A percentile compares a stretch with the other conserved stretches of the same genome.
Conservation (phyloP, 2,329 filamentous ascomycete species). For the Teratosphaeria pseudoeucalypti region DNA sequence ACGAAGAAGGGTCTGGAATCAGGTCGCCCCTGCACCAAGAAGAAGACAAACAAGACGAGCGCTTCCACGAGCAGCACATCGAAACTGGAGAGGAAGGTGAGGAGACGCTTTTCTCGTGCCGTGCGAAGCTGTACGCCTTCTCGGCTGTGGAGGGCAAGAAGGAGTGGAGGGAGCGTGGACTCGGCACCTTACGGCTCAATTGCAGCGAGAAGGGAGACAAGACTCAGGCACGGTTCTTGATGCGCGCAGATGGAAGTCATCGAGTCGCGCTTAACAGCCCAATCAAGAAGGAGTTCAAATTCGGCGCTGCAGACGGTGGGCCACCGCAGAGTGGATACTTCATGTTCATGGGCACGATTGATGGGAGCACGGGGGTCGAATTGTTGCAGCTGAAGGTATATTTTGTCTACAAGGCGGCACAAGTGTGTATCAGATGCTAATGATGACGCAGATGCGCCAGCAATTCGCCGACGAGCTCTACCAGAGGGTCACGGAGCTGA, state of each 20-base stretch:
- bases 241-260: conserved; percentile 83
- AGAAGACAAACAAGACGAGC: conserved; percentile 54
- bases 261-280: conserved; percentile 78
- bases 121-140: conserved; percentile 78
- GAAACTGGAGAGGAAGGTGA: conserved; percentile 86
- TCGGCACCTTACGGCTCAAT: conserved; percentile 77
- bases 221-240: conserved; percentile 60
- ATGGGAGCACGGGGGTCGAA: conserved; percentile 40
- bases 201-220: conserved; percentile 43
- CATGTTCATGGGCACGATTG: conserved; percentile 50
- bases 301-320: conserved; percentile 52
- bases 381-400: conserved; percentile 48
- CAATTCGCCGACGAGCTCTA: conserved; percentile 38
- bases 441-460: conserved; percentile 27
- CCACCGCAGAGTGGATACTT: conserved; percentile 63
- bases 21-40: conserved; percentile 38
- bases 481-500: conserved; percentile 32
- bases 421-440: not conserved
- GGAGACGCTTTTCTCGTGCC: conserved; percentile 60
- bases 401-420: not conserved
- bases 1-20: conserved; percentile 40
- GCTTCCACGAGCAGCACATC: conserved; percentile 52
- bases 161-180: conserved; percentile 83
- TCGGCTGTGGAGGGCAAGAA: conserved; percentile 48
- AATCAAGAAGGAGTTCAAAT: conserved; percentile 66